Base-by-base conservation (phyloP, 2,329 filamentous ascomycete species). In the Albophoma yamanashiensis region DNA sequence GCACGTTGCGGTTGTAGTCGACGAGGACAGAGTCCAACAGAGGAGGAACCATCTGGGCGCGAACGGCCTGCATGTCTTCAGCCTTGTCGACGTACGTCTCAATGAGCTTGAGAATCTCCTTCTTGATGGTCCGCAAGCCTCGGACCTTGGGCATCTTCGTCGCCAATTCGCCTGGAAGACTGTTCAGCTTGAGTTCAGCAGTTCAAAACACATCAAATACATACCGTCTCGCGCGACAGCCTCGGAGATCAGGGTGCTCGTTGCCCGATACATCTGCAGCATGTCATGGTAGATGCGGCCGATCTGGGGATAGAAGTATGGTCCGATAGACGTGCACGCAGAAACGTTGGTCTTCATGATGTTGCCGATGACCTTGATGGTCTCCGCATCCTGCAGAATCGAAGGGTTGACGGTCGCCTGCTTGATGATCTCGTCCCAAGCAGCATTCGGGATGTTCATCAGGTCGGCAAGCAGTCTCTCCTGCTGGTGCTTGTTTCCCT, bases 281-380 rank as follows among this genome's bases (percentile, higher is more conserved):
- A 99, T 97, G 72, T 99, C 94, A 66, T 95, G 87, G 74, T 97
- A 99, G 67, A 99, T 97, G 60, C 92, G 89, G 47, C 93, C 94
- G 67, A 99, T 96, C 73, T 99, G 94, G 15, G 94, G 93, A 70
- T 96, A 97, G 75, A 99, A 99, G 76, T 97, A 99, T 58, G 91
- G 87, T 40, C 95, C 94, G 61, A 99, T 94, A 0, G 94, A 97
- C 42, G 90, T 91, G 74, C 94, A 99, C 42, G 94, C 94, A n/a
- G 95, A 93, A 5, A 99, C 94, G 68, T 99, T 99, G 0, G 94
- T 99, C 83, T 99, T 99, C 94, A 99, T 99, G 72, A 99, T 97
- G 76, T 99, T 99, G 66, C 94, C 94, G 64, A 99, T 92, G 66
- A 99, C 88, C 79, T 99, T 99, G 78, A 99, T 97, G 0, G 92